Base-by-base conservation (phyloP, 1,139 yeast species). In the Sugiyamaella neomexicana region DNA sequence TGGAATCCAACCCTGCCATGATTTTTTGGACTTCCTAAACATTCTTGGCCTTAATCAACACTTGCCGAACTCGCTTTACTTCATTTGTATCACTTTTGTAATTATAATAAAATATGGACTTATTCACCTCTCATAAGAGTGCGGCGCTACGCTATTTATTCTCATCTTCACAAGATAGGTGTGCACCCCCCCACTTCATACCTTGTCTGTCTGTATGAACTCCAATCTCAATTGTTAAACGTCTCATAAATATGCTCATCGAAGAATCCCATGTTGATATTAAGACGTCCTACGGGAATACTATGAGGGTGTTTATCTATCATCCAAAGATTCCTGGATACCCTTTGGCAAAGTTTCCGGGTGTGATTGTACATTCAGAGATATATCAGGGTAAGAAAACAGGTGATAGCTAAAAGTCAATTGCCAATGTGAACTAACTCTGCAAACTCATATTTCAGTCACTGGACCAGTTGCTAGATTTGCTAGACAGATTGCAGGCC, bases 271-370 rank as follows among this genome's bases (percentile, higher is more conserved):
- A 67, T 68, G 80, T 78, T 59, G 95, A 87, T 66, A 82, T 86
- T 41, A 69, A 73, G 60, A 86, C 95, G 12, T 79, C 86, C 2
- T 76, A 77, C 58, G 87, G 85, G 29, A 84, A 90, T 12, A 79
- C 82, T 52, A 79, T 86, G 80, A 77, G 95, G 59, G 74, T 86
- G 49, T 84, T 75, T 68, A 77, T 81, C 32, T 86, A 72, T 71
- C 87, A 84, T 55, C 95, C 95, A 9, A 79, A 77, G 63, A 78
- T 87, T 55, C 81, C 83, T 43, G 84, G 83, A 57, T 86, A 85
- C 69, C 93, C 95, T 17, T 71, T 77, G 36, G 95, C 87, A 51
- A 83, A 81, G 66, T 87, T 86, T 65, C 95, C 95, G 1, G 95
- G 86, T 38, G 95, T 87, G 1, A 72, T 87, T 38, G 89, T 86